A percentile compares a stretch with the other conserved stretches of the same genome.
phyloP scores from a whole-genome alignment of 257 asterid species.

The Misopates orontium region DNA sequence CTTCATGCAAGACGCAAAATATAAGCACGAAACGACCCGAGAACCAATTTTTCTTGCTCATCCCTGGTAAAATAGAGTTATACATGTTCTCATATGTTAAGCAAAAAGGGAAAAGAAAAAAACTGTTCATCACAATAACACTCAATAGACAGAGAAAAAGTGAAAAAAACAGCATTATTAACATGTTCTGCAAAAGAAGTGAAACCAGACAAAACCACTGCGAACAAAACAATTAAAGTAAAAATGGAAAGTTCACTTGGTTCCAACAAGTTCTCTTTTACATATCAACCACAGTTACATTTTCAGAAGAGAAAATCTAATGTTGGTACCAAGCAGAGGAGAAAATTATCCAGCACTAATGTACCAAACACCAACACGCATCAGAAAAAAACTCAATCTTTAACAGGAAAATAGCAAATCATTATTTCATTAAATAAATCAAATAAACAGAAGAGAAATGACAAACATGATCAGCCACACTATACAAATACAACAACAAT shows the following conservation, averaged over 20 bases:
- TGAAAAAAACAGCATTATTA: neutral
- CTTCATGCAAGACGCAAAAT: neutral
- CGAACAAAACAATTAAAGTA: neutral
- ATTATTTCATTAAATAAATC: neutral
- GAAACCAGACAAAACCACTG: neutral
- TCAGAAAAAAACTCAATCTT: neutral
- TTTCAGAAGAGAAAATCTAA: neutral
- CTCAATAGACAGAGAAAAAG: neutral
- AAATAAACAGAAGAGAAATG: conserved; percentile 14
- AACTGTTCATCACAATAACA: no score
- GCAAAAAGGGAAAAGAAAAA: neutral
- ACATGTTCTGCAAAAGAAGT: neutral
- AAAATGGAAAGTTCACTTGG: conserved; percentile 6
- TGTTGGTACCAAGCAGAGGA: no score
- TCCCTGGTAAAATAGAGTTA: neutral
- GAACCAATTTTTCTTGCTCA: neutral
- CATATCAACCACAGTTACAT: conserved; percentile 11
- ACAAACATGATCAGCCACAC: neutral
- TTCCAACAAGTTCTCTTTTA: conserved; percentile 8
- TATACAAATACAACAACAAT: conserved; percentile 1
- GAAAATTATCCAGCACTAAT: neutral
- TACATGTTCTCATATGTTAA: neutral
- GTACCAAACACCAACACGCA: neutral
- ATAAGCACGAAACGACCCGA: neutral
- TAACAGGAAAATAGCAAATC: neutral